Conservation (phyloP, 2,329 filamentous ascomycete genomes). For the Fusarium coicis region DNA sequence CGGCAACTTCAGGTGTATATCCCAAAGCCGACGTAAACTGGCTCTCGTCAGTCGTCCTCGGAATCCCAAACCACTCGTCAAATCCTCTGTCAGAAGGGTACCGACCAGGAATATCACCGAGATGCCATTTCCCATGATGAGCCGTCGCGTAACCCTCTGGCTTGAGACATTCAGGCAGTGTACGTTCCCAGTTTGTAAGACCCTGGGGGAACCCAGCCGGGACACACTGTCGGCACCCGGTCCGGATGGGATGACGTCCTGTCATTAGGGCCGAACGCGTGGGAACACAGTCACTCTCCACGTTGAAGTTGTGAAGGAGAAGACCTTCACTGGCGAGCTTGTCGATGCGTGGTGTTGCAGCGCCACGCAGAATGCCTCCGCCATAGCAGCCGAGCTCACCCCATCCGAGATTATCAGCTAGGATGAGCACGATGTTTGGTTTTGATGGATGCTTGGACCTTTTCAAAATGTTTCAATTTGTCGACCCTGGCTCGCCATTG, state of each 20-base stretch:
- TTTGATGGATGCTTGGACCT: conserved; percentile 29
- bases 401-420: conserved; percentile 53
- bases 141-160: conserved; percentile 44
- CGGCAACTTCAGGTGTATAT: conserved; percentile 47
- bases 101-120: conserved; percentile 49
- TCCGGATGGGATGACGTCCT: conserved; percentile 49
- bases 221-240: conserved; percentile 49
- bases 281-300: conserved; percentile 51
- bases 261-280: conserved; percentile 51
- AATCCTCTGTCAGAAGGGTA: conserved; percentile 51
- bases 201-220: conserved; percentile 50
- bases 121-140: conserved; percentile 52
- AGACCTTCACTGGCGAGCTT: conserved; percentile 47
- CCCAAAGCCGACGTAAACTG: conserved; percentile 49
- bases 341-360: conserved; percentile 49
- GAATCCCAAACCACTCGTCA: conserved; percentile 53
- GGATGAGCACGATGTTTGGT: conserved; percentile 48
- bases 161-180: conserved; percentile 46
- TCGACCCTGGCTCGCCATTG: background rate
- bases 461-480: background rate
- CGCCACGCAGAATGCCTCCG: conserved; percentile 47
- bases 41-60: conserved; percentile 50
- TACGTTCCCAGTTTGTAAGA: conserved; percentile 48
- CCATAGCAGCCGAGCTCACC: conserved; percentile 51
- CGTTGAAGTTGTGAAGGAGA: conserved; percentile 51